phyloP scores from a whole-genome alignment of 2,329 filamentous ascomycete genomes.

The Tolypocladium album region DNA sequence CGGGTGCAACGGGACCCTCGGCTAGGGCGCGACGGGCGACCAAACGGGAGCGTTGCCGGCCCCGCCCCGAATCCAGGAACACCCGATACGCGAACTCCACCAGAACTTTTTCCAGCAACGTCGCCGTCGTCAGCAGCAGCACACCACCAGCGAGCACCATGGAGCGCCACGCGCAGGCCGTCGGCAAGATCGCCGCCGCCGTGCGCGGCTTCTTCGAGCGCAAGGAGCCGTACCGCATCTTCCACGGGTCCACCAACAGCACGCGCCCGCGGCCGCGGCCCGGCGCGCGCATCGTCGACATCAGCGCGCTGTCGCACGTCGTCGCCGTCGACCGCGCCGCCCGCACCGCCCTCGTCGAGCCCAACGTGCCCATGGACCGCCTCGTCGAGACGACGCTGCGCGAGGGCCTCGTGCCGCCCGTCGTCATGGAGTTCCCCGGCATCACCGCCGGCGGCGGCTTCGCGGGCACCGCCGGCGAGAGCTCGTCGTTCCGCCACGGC shows the following conservation, averaged over 20 bases:
- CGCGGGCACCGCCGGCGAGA: slow-evolving; percentile 62
- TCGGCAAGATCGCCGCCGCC: slow-evolving; percentile 34
- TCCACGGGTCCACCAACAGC: slow-evolving; percentile 68
- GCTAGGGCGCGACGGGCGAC: neutral
- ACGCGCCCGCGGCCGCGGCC: slow-evolving; percentile 41
- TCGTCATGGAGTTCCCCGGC: slow-evolving; percentile 68
- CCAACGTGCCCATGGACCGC: slow-evolving; percentile 65
- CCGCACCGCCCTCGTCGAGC: slow-evolving; percentile 57
- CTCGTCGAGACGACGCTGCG: slow-evolving; percentile 55
- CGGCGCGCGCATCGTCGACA: slow-evolving; percentile 41
- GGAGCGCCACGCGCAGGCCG: slow-evolving; percentile 39
- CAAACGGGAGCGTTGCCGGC: neutral
- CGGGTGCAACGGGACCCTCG: neutral
- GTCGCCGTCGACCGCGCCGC: slow-evolving; percentile 46
- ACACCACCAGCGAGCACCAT: slow-evolving; percentile 15
- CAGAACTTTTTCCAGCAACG: neutral
- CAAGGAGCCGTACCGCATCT: slow-evolving; percentile 57
- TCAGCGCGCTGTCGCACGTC: slow-evolving; percentile 52
- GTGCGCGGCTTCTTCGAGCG: slow-evolving; percentile 37
- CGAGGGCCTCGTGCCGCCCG: slow-evolving; percentile 57
- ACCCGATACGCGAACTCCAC: neutral
- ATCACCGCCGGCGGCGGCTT: slow-evolving; percentile 66
- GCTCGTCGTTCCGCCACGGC: slow-evolving; percentile 57
- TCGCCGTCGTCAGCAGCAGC: neutral
- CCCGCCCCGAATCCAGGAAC: neutral